A percentile compares a stretch with the other conserved stretches of the same genome.
phyloP scores from a whole-genome alignment of 345 rosid species.

The Citrus unshiu region DNA sequence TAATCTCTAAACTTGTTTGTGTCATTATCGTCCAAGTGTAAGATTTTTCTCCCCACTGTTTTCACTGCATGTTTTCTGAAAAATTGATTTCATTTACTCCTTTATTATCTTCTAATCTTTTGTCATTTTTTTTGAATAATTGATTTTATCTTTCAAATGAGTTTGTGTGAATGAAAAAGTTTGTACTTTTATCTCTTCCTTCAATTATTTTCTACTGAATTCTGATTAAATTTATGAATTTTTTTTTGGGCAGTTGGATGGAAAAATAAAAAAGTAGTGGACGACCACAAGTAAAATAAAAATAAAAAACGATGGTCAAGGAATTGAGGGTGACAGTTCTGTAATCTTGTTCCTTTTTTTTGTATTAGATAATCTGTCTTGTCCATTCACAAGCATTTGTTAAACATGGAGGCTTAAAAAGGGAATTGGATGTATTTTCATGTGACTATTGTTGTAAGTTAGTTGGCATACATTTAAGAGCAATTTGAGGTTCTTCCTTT shows the following conservation, averaged over 20 bases:
- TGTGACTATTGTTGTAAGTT: conserved; percentile 22
- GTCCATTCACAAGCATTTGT: background rate
- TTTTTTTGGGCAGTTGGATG: conserved; percentile 23
- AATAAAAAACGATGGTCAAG: conserved; percentile 9
- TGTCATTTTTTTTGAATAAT: no score
- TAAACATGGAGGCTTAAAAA: background rate
- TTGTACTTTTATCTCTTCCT: background rate
- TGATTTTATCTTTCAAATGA: background rate
- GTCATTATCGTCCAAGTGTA: background rate
- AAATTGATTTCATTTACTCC: background rate
- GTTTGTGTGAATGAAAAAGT: background rate
- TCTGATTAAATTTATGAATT: background rate
- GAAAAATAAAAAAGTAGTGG: conserved; percentile 16
- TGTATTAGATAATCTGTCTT: background rate
- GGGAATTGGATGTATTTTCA: conserved; percentile 3
- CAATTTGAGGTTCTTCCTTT: background rate
- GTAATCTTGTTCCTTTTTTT: conserved; percentile 8
- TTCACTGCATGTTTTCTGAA: background rate
- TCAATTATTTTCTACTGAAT: background rate
- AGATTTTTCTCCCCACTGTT: background rate
- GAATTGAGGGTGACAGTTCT: conserved; percentile 17
- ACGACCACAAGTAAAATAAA: background rate
- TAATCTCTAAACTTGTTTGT: background rate
- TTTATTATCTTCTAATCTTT: background rate
- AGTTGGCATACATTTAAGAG: conserved; percentile 13